Evolutionary conservation across 768 basidiomycete species (phyloP).

Genomic region (Lentinula detonsa): DNA sequence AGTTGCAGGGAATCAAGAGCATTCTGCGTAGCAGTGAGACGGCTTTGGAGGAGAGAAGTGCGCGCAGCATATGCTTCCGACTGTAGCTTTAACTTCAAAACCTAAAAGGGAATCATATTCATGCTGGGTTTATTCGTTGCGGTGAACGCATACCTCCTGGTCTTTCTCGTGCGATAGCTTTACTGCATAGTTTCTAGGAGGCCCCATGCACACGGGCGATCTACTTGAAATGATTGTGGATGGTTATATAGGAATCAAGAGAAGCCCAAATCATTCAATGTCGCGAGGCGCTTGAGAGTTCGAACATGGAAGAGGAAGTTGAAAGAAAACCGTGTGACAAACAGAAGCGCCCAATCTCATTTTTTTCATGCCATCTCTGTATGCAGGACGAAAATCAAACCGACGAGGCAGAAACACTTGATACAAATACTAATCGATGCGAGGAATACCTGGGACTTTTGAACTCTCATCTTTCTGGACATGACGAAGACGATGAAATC

Average conservation of each 20-base stretch:
- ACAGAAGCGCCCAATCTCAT: background rate
- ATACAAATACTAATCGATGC: background rate
- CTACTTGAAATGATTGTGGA: background rate
- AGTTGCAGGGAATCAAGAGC: slow-evolving; percentile 37
- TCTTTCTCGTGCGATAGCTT: background rate
- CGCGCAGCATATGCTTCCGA: slow-evolving; percentile 30
- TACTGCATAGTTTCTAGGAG: background rate
- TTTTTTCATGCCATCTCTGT: background rate
- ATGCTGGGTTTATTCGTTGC: background rate
- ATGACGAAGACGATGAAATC: slow-evolving; percentile 18
- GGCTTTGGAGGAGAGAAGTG: slow-evolving; percentile 36
- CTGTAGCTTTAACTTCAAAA: slow-evolving; percentile 21
- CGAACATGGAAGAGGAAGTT: background rate
- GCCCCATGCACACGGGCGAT: background rate
- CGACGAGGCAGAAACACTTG: background rate
- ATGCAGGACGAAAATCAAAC: background rate
- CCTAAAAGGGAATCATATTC: slow-evolving; percentile 11
- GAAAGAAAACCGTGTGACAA: background rate
- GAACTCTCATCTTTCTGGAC: background rate
- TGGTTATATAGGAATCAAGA: background rate
- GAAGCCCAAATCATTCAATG: background rate
- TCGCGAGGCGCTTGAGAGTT: background rate
- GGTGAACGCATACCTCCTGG: background rate
- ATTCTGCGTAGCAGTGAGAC: slow-evolving; percentile 44
- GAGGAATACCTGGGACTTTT: background rate